These are phyloP conservation scores for Plasmodium coatneyi DNA, from an alignment of 169 alveolate genomes.

Conservation along the genomic window DNA sequence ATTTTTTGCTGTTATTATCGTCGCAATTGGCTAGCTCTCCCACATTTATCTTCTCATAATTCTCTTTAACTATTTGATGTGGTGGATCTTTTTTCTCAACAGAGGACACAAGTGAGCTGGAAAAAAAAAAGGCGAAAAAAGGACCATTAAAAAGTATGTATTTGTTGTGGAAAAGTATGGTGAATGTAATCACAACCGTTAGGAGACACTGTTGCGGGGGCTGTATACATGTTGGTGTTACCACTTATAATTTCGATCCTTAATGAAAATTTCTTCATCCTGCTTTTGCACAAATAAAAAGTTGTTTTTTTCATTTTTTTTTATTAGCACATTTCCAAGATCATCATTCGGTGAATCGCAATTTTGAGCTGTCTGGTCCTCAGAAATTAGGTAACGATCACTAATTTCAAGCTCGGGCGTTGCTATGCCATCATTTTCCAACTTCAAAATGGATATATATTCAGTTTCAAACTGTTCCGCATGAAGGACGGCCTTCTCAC, in stretches of 20 bases:
- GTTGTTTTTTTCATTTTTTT: background rate
- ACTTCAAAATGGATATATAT: conserved; percentile 24
- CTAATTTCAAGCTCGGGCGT: conserved; percentile 22
- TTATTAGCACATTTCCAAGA: background rate
- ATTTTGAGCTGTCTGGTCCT: conserved; percentile 9
- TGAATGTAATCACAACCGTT: background rate
- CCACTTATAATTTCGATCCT: conserved; percentile 46
- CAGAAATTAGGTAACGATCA: conserved; percentile 28
- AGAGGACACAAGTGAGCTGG: conserved; percentile 24
- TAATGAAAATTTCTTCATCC: conserved; percentile 7
- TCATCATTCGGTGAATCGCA: conserved; percentile 8
- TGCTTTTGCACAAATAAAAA: conserved; percentile 32
- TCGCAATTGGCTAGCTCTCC: conserved; percentile 20
- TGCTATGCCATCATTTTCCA: background rate
- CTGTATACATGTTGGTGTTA: background rate
- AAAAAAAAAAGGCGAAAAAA: background rate
- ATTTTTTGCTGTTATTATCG: conserved; percentile 10
- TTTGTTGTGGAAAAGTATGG: background rate
- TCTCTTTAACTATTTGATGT: conserved; percentile 13
- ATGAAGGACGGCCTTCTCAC: background rate
- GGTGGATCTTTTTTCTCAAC: background rate
- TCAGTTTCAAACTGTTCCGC: conserved; percentile 44
- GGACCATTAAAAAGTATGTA: background rate
- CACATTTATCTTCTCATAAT: conserved; percentile 20
- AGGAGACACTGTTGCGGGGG: background rate